phyloP scores from a whole-genome alignment of 2,329 filamentous ascomycete species.

The Aspergillus brasiliensis region DNA sequence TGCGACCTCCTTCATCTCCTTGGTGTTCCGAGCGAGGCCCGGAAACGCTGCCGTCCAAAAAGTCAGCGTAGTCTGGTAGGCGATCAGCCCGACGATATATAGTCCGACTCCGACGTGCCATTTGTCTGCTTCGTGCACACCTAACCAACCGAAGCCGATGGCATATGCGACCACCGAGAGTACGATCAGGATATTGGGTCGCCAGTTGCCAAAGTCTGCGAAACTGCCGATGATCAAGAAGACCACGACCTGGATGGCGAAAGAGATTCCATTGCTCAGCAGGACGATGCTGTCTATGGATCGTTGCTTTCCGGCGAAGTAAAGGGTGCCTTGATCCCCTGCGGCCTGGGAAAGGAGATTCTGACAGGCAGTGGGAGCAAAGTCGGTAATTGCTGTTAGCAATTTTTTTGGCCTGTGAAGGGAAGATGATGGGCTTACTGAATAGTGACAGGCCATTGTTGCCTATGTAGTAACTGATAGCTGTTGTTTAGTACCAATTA shows the following conservation, averaged over 20 bases:
- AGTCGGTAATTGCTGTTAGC: slow-evolving; percentile 42
- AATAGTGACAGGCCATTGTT: slow-evolving; percentile 65
- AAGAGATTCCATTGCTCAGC: slow-evolving; percentile 67
- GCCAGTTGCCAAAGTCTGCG: slow-evolving; percentile 66
- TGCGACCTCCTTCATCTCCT: slow-evolving; percentile 53
- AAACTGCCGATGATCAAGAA: slow-evolving; percentile 52
- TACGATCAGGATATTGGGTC: slow-evolving; percentile 64
- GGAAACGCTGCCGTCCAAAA: slow-evolving; percentile 70
- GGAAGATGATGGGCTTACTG: slow-evolving; percentile 40
- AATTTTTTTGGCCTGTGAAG: background rate
- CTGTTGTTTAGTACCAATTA: slow-evolving; percentile 23
- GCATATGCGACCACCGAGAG: slow-evolving; percentile 63
- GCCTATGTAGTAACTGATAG: slow-evolving; percentile 62
- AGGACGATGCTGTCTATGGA: slow-evolving; percentile 69
- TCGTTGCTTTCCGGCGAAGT: slow-evolving; percentile 58
- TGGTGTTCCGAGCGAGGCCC: slow-evolving; percentile 58
- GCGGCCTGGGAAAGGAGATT: slow-evolving; percentile 65
- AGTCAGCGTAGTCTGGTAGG: slow-evolving; percentile 67
- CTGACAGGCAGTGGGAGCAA: slow-evolving; percentile 66
- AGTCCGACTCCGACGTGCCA: slow-evolving; percentile 64
- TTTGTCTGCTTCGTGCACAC: slow-evolving; percentile 60
- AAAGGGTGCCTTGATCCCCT: slow-evolving; percentile 54
- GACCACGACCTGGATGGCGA: slow-evolving; percentile 64
- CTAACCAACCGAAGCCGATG: slow-evolving; percentile 68
- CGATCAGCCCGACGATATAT: slow-evolving; percentile 68